Conservation (phyloP, 805 yeast species). For the Saccharomycopsis lassenensis region DNA sequence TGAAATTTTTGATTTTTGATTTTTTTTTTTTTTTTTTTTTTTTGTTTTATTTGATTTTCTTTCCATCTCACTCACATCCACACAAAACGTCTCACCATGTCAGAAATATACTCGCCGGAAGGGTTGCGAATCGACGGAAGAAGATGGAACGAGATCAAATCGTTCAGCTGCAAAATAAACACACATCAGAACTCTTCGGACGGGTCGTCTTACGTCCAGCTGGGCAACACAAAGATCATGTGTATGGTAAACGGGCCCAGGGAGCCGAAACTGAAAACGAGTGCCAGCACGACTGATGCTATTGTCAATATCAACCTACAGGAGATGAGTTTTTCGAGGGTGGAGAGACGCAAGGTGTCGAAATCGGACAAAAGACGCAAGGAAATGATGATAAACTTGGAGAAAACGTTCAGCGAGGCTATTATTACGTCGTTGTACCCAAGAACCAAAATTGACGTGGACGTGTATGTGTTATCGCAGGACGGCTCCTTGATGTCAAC, state of each 20-base stretch:
- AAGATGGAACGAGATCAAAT: constrained; percentile 86
- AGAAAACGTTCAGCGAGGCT: constrained; percentile 64
- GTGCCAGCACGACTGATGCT: constrained; percentile 34
- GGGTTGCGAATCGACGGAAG: constrained; percentile 91
- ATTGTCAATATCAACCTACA: constrained; percentile 52
- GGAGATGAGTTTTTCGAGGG: constrained; percentile 51
- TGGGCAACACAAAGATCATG: constrained; percentile 82
- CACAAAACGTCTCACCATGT: too few relatives aligned
- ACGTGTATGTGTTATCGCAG: constrained; percentile 68
- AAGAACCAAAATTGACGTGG: constrained; percentile 67
- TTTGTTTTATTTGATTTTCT: too few relatives aligned
- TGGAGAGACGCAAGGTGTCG: constrained; percentile 59
- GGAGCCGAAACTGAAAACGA: constrained; percentile 72
- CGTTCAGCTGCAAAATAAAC: constrained; percentile 68
- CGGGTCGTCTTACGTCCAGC: constrained; percentile 87
- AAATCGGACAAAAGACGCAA: constrained; percentile 60
- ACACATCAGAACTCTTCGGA: constrained; percentile 84
- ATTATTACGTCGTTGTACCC: constrained; percentile 69
- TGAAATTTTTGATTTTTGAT: too few relatives aligned
- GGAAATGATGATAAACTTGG: constrained; percentile 56
- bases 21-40: too few relatives aligned
- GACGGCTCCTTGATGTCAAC: constrained; percentile 84
- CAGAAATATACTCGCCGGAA: constrained; percentile 90
- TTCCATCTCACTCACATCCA: too few relatives aligned
- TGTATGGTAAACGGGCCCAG: constrained; percentile 84